Evolutionary conservation across 2,329 filamentous ascomycete genomes (phyloP).

Genomic region (Pseudocercospora pini-densiflorae): DNA sequence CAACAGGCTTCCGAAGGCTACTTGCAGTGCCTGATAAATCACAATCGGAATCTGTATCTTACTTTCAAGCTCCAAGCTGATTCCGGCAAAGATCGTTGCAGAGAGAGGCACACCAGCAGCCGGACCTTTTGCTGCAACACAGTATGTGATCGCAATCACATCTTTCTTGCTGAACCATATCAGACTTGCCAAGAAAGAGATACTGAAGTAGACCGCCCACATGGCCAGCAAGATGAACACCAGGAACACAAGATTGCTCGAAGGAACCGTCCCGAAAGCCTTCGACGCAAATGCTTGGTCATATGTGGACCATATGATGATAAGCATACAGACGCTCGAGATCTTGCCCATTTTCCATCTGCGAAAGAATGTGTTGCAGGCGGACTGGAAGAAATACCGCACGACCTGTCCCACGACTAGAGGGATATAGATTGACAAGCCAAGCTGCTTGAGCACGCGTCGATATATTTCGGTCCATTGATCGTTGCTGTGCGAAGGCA

Average conservation of each 20-base stretch:
- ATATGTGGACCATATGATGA: conserved; percentile 68
- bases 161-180: conserved; percentile 63
- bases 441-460: conserved; percentile 70
- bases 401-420: conserved; percentile 64
- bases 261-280: conserved; percentile 63
- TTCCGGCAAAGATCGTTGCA: conserved; percentile 68
- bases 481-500: conserved; percentile 59
- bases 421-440: conserved; percentile 68
- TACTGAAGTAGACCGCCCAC: conserved; percentile 65
- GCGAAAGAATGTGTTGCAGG: conserved; percentile 58
- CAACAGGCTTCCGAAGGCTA: conserved; percentile 47
- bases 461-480: conserved; percentile 66
- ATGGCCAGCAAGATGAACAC: conserved; percentile 70
- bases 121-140: conserved; percentile 73
- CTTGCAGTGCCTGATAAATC: conserved; percentile 57
- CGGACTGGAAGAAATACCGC: conserved; percentile 59
- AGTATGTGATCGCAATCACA: conserved; percentile 73
- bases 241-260: conserved; percentile 67
- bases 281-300: conserved; percentile 68
- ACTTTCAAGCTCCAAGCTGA: conserved; percentile 59
- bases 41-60: conserved; percentile 68
- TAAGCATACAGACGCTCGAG: conserved; percentile 50
- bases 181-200: conserved; percentile 62
- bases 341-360: conserved; percentile 53
- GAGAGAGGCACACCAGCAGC: conserved; percentile 71